Base-by-base conservation (phyloP, 352 stramenopile species). In the Globisporangium emineosum region DNA sequence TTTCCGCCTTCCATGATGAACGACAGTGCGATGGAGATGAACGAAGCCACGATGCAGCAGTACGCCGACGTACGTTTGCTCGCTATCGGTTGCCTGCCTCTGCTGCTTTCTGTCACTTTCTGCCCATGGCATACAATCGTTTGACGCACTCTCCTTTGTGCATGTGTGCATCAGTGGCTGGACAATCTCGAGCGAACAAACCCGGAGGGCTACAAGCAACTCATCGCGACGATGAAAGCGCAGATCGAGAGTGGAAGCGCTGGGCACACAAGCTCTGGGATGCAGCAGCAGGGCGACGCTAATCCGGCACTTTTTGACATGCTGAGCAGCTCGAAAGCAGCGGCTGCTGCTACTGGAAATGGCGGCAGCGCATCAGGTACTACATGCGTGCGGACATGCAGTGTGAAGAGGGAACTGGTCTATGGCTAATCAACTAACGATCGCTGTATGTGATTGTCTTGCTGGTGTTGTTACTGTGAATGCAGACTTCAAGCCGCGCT, bases 161-260 rank as follows among this genome's bases (percentile, higher is more conserved):
- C 25, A 35, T 55, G 33, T 29, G 13, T 35, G 9, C 15, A 25
- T 9, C 52, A 94, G 86, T 86, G 75, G 70, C 72, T 94, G 37
- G 83, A 94, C 53, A 79, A 86, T 53, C 64, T 94, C 57, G 79
- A 89, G 56, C 77, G 77, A 50, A 86, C 78, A 10, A 83, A 94
- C 56, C 83, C 86, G 3, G 69, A 87, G 57, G 70, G 70, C 59
- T 94, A 93, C 67, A 67, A 79, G 43, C 67, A 78, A 23, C 70
- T 91, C 29, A 78, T 94, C n/a, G 64, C 69, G 9, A 79, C 77
- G 27, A 89, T 94, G 83, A 68, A 88, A 62, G 74, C 68, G 52
- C 77, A 90, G 68, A 45, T 90, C 17, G 70, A 82, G 43, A 63
- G 69, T 13, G 73, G 71, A 27, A 69, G 64, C 30, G 7, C 73